A percentile compares a stretch with the other conserved stretches of the same genome.
phyloP scores from a whole-genome alignment of 345 rosid genomes.

The Eucalyptus marginata region DNA sequence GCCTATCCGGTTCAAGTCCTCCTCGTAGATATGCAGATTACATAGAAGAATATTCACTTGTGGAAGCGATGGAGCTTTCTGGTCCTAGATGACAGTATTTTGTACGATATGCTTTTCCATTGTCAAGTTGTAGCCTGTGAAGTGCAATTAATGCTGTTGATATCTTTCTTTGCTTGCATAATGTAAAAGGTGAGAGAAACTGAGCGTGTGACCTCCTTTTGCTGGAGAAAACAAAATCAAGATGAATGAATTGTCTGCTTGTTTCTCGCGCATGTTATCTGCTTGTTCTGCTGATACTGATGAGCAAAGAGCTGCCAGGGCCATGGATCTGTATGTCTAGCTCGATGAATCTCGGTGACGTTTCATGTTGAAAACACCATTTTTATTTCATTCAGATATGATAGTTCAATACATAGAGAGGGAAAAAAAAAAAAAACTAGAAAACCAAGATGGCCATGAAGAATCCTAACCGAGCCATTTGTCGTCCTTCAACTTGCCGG shows the following conservation, averaged over 20 bases:
- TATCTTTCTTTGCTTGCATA: background rate
- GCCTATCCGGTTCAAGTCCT: constrained; percentile 15
- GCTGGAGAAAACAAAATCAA: background rate
- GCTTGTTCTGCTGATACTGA: background rate
- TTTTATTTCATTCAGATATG: background rate
- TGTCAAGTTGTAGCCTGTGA: background rate
- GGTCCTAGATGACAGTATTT: constrained; percentile 52
- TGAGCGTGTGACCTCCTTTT: background rate
- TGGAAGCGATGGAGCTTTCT: constrained; percentile 92
- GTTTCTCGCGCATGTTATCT: background rate
- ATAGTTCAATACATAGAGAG: background rate
- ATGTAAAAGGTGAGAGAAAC: background rate
- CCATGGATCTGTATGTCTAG: background rate
- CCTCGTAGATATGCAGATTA: constrained; percentile 45
- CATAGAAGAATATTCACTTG: constrained; percentile 79
- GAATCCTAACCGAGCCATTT: background rate
- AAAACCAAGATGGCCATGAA: background rate
- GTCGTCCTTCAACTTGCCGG: background rate
- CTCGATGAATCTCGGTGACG: background rate
- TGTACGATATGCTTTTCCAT: background rate
- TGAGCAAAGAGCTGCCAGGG: background rate
- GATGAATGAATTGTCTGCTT: background rate
- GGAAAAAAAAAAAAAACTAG: background rate
- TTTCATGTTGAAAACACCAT: background rate
- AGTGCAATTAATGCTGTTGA: background rate